Evolutionary conservation across 805 yeast species (phyloP).

Genomic region (Zygosaccharomyces lentus): DNA sequence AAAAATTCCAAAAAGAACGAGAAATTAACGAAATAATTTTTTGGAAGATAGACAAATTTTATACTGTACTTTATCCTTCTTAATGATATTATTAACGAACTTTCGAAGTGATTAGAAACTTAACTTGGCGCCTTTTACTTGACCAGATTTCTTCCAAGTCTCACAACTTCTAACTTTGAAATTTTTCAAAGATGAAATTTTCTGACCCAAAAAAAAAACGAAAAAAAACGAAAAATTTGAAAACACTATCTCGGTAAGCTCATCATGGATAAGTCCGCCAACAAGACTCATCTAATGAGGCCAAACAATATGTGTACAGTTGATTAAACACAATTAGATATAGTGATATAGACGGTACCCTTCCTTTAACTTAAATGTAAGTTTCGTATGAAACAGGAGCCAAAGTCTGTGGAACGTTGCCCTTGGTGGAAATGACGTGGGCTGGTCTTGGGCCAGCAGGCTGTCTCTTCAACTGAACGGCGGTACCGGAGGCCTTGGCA

Average conservation of each 20-base stretch:
- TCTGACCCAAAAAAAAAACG: neutral
- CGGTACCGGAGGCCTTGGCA: constrained; percentile 92
- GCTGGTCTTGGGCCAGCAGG: constrained; percentile 97
- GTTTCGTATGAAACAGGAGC: constrained; percentile 99
- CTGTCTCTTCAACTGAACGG: constrained; percentile 93
- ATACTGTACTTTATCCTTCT: neutral
- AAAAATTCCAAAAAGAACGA: neutral
- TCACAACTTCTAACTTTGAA: neutral
- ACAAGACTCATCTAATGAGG: constrained; percentile 1
- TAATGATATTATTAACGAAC: too few species aligned
- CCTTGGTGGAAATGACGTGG: constrained; percentile 75
- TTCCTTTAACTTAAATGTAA: constrained; percentile 67
- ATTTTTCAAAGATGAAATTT: constrained; percentile 5
- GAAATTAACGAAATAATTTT: neutral
- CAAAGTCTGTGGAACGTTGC: constrained; percentile 90
- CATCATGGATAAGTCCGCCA: neutral
- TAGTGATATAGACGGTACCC: constrained; percentile 19
- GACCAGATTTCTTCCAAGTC: neutral
- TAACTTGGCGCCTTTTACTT: neutral
- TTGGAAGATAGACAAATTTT: neutral
- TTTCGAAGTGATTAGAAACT: neutral
- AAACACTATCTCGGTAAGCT: neutral
- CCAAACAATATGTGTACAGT: constrained; percentile 22
- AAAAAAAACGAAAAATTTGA: neutral
- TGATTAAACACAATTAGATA: constrained; percentile 26